Conservation (phyloP, 2,329 filamentous ascomycete genomes). For the Zymoseptoria ardabiliae region DNA sequence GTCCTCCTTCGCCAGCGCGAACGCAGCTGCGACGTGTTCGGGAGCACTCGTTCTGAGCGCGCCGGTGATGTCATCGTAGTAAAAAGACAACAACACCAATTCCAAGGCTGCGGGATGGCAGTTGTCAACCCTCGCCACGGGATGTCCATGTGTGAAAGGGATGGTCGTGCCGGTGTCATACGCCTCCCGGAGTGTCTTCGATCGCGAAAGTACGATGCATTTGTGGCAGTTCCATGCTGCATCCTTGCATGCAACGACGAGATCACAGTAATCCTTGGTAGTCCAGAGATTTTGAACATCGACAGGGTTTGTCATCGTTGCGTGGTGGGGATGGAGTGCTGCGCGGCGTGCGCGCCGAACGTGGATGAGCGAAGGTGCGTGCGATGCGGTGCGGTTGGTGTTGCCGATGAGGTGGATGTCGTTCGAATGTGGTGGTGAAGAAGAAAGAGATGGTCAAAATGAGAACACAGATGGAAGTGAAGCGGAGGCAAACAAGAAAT, state of each 20-base stretch:
- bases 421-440: neutral
- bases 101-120: too few species aligned
- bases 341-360: neutral
- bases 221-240: neutral
- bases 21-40: too few species aligned
- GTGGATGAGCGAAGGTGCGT: neutral
- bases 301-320: neutral
- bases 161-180: too few species aligned
- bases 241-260: neutral
- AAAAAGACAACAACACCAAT: too few species aligned
- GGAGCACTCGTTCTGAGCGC: too few species aligned
- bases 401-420: neutral
- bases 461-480: neutral
- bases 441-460: neutral
- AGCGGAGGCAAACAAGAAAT: neutral
- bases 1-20: too few species aligned
- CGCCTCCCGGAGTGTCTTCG: too few species aligned
- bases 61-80: too few species aligned
- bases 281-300: neutral
- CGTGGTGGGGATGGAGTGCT: neutral
- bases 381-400: neutral
- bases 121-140: too few species aligned
- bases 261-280: neutral
- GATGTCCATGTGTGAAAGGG: too few species aligned
- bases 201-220: neutral